phyloP scores from a whole-genome alignment of 2,329 filamentous ascomycete genomes.

The Xylariaceae sp. region DNA sequence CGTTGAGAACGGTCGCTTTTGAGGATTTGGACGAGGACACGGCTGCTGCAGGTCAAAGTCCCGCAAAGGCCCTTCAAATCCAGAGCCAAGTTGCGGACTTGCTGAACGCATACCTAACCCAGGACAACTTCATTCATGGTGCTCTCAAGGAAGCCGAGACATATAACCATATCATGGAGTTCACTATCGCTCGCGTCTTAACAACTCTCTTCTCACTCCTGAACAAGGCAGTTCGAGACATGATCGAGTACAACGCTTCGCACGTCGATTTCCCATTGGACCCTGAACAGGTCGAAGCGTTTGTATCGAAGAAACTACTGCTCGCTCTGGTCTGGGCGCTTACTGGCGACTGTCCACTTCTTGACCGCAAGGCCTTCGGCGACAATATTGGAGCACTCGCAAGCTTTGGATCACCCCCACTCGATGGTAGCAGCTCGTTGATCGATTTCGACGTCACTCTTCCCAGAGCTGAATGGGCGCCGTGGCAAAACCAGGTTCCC shows the following conservation, averaged over 20 bases:
- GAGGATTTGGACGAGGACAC: constrained; percentile 94
- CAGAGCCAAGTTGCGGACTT: constrained; percentile 76
- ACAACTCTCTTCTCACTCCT: constrained; percentile 91
- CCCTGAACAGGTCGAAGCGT: constrained; percentile 80
- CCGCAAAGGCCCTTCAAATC: constrained; percentile 69
- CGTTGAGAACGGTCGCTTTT: constrained; percentile 74
- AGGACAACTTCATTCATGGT: constrained; percentile 72
- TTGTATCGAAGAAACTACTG: constrained; percentile 87
- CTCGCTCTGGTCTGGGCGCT: constrained; percentile 92
- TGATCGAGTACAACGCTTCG: constrained; percentile 92
- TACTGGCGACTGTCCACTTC: constrained; percentile 85
- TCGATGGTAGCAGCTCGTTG: constrained; percentile 72
- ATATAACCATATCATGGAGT: constrained; percentile 98
- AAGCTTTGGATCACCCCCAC: constrained; percentile 74
- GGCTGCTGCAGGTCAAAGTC: constrained; percentile 64
- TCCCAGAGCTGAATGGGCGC: constrained; percentile 79
- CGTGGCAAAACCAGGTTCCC: constrained; percentile 93
- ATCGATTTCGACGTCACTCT: constrained; percentile 93
- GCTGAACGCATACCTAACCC: constrained; percentile 65
- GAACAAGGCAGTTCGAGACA: constrained; percentile 85
- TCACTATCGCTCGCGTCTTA: constrained; percentile 81
- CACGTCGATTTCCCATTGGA: constrained; percentile 92
- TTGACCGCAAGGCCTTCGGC: constrained; percentile 82
- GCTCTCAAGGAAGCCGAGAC: constrained; percentile 67
- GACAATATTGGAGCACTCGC: constrained; percentile 76